These are phyloP conservation scores for Debaryomycetaceae sp. DNA, from an alignment of 1,139 yeast genomes.

Conservation along the genomic window DNA sequence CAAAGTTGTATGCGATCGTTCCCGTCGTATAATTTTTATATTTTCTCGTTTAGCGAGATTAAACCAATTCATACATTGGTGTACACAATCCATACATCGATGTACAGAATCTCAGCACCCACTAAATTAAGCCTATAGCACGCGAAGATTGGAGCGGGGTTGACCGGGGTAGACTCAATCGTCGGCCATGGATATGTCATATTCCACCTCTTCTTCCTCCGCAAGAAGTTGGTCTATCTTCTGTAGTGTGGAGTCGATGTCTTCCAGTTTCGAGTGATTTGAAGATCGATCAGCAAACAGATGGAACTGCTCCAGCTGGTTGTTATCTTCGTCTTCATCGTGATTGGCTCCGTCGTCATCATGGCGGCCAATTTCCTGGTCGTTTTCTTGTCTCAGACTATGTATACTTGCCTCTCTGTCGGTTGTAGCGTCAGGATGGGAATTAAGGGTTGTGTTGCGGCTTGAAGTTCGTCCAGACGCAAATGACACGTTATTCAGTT, in stretches of 20 bases:
- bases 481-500: neutral
- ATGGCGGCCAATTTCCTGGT: conserved; percentile 9
- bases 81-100: neutral
- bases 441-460: neutral
- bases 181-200: conserved; percentile 25
- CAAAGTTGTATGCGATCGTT: conserved; percentile 5
- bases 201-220: conserved; percentile 41
- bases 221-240: conserved; percentile 37
- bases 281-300: neutral
- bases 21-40: conserved; percentile 8
- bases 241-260: conserved; percentile 17
- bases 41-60: conserved; percentile 2
- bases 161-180: neutral
- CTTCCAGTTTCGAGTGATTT: neutral
- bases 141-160: neutral
- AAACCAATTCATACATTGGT: neutral
- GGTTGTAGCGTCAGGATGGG: neutral
- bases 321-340: conserved; percentile 1
- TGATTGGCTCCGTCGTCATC: conserved; percentile 3
- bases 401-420: conserved; percentile 6
- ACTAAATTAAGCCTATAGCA: neutral
- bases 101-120: neutral
- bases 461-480: neutral
- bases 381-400: conserved; percentile 7
- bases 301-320: neutral